Evolutionary conservation across 164 flowering plant genomes (phyloP).

Genomic region (Piper betle): DNA sequence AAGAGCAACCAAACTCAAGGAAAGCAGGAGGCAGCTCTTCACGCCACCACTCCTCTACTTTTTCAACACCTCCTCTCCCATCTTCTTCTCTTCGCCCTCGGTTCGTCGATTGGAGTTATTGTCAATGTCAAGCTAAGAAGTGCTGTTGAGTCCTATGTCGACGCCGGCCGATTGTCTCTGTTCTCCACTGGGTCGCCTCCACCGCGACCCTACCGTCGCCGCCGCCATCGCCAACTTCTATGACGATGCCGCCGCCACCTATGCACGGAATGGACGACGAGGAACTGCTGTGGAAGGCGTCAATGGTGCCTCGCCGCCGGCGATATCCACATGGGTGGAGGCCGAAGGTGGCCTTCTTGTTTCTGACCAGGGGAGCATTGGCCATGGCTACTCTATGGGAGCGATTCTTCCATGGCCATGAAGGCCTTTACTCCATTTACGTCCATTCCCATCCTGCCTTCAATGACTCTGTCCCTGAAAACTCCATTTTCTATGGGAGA

Average conservation of each 20-base stretch:
- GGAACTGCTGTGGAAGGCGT: constrained; percentile 44
- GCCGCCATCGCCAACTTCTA: neutral
- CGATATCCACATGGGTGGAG: constrained; percentile 19
- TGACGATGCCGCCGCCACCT: constrained; percentile 13
- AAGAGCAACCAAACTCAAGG: neutral
- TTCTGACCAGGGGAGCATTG: constrained; percentile 31
- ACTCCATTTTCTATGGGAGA: constrained; percentile 34
- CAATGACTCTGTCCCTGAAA: constrained; percentile 22
- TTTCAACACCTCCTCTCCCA: constrained; percentile 6
- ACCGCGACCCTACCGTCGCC: neutral
- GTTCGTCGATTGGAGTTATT: constrained; percentile 1
- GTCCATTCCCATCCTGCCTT: constrained; percentile 42
- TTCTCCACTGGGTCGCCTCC: too few relatives aligned
- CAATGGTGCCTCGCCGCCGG: constrained; percentile 24
- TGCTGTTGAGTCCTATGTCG: neutral
- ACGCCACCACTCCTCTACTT: neutral
- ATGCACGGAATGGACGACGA: constrained; percentile 38
- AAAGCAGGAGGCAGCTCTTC: neutral
- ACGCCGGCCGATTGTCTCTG: constrained; percentile 13
- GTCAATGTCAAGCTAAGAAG: constrained; percentile 3
- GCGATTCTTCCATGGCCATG: constrained; percentile 40
- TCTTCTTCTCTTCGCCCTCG: constrained; percentile 6
- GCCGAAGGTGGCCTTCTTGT: constrained; percentile 54
- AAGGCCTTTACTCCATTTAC: constrained; percentile 39
- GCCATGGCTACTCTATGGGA: constrained; percentile 51